Evolutionary conservation across 2,329 filamentous ascomycete species (phyloP).

Genomic region (Orbilia oligospora): DNA sequence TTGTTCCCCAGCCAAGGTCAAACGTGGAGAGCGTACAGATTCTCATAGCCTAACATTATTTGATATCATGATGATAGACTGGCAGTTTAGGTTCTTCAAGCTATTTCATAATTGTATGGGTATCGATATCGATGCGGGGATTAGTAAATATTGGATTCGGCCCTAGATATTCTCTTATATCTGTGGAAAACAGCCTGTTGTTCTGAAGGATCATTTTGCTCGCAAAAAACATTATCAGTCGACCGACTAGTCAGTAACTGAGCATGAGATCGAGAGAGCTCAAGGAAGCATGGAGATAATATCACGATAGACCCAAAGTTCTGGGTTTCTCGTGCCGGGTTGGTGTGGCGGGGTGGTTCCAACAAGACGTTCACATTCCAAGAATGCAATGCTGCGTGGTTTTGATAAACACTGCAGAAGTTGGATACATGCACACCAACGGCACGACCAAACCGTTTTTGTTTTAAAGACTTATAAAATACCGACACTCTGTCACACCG

Average conservation of each 20-base stretch:
- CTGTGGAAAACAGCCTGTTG: background rate
- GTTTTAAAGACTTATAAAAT: conserved; percentile 45
- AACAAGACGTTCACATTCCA: conserved; percentile 1
- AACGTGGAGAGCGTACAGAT: too few species aligned
- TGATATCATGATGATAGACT: too few species aligned
- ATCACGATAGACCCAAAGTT: conserved; percentile 13
- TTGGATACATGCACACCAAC: conserved; percentile 35
- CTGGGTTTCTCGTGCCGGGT: background rate
- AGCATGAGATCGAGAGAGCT: too few species aligned
- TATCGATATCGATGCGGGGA: too few species aligned
- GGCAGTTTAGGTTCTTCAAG: too few species aligned
- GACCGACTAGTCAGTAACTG: background rate
- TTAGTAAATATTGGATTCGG: too few species aligned
- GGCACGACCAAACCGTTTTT: conserved; percentile 4
- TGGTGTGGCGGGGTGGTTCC: background rate
- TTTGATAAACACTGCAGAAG: conserved; percentile 25
- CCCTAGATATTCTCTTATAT: too few species aligned
- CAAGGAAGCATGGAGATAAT: background rate
- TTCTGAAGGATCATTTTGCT: background rate
- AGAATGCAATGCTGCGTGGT: background rate
- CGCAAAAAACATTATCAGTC: too few species aligned
- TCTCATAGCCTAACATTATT: too few species aligned
- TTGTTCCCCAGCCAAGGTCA: too few species aligned
- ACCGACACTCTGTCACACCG: conserved; percentile 10
- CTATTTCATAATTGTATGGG: too few species aligned